Evolutionary conservation across 2,329 filamentous ascomycete genomes (phyloP), one percentile per base, ranked within the genome.

Genomic region (Paraphoma sp.): DNA sequence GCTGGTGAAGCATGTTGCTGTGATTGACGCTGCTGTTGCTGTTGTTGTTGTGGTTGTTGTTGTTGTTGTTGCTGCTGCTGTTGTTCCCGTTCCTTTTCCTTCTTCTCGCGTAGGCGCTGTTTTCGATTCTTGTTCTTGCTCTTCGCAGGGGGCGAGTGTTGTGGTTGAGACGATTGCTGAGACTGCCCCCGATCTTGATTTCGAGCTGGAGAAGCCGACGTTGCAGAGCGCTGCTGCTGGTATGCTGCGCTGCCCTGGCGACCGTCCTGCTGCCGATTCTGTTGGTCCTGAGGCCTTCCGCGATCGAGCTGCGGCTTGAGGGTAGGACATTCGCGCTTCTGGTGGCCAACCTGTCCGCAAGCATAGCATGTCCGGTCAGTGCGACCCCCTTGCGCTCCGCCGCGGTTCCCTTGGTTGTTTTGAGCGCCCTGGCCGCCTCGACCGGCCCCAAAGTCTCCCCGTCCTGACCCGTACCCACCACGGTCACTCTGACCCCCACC

Each of bases 51-150:
- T 23, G 2, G 62, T 28, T 69, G 58, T 8, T 60, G 64, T 30
- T 57, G 47, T 31, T 48, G 48, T 23, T 57, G 50, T 10, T 56
- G 47, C 36, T 60, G 52, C 18, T 51, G 53, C 30, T 52, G 50
- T 14, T 57, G 53, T 33, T 62, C 51, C 11, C 53, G 59, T 51
- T 71, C 66, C 23, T 67, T 65, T 47, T 70, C 67, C 23, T 65
- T 59, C 59, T 71, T 71, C 56, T 67, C 68, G n/a, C 63, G 65
- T 45, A 65, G 65, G 40, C 64, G 66, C 47, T 67, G 63, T 62
- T 71, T 72, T 44, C 69, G 65, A 40, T 71, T 71, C 60, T 70
- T 71, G 53, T 71, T 71, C 55, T 71, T 72, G 43, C 65, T 53
- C 61, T 45, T 63, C 52, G 17, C 63, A 57, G 12, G 65, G 55